phyloP scores from a whole-genome alignment of 495 filamentous ascomycete genomes.

The Podospora bellae-mahoneyi region DNA sequence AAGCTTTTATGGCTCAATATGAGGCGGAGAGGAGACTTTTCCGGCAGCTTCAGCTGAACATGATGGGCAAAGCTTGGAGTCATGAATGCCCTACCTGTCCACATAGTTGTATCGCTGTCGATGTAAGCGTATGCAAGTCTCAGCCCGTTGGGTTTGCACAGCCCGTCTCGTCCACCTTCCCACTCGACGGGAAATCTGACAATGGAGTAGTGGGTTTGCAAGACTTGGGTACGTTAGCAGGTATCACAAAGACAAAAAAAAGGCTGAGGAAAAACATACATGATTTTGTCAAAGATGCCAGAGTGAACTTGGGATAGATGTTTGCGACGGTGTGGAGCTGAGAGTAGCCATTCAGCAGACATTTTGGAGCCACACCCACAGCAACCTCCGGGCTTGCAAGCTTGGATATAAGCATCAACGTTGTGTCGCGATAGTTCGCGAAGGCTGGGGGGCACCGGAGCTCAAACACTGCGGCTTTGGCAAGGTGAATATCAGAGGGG shows the following conservation, averaged over 20 bases:
- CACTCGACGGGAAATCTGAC: slow-evolving; percentile 26
- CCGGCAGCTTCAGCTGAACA: slow-evolving; percentile 34
- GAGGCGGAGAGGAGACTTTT: slow-evolving; percentile 22
- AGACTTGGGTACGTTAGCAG: slow-evolving; percentile 2
- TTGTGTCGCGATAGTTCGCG: slow-evolving; percentile 45
- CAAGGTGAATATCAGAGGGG: slow-evolving; percentile 30
- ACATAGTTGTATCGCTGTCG: slow-evolving; percentile 26
- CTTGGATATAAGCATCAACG: slow-evolving; percentile 36
- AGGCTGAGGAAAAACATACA: slow-evolving; percentile 7
- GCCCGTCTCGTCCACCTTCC: slow-evolving; percentile 23
- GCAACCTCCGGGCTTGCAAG: slow-evolving; percentile 22
- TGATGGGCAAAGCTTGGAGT: slow-evolving; percentile 40
- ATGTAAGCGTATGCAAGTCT: slow-evolving; percentile 32
- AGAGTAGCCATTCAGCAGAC: slow-evolving; percentile 20
- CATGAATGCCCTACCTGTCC: slow-evolving; percentile 31
- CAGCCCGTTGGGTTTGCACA: slow-evolving; percentile 34
- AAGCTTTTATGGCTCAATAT: slow-evolving; percentile 17
- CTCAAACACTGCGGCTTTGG: slow-evolving; percentile 44
- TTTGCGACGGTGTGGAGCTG: neutral
- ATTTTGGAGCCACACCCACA: slow-evolving; percentile 13
- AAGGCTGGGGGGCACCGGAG: slow-evolving; percentile 38
- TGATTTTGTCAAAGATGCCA: slow-evolving; percentile 35
- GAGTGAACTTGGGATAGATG: slow-evolving; percentile 19
- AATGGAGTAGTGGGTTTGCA: slow-evolving; percentile 35
- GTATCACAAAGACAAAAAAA: neutral